Conservation (phyloP, 139 green algal genomes). For the Picochlorum sp. region DNA sequence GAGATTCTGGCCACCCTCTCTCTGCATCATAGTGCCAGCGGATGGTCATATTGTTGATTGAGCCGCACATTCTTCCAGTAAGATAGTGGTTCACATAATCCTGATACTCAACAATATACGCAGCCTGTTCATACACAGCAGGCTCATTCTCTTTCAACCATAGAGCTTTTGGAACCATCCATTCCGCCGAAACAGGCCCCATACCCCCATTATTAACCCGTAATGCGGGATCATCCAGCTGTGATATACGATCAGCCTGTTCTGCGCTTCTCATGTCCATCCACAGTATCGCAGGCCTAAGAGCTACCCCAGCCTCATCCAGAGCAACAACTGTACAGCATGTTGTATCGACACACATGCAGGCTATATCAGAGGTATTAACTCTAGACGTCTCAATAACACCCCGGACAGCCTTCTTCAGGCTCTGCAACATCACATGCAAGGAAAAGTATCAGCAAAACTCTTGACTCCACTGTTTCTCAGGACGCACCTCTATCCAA, state of each 20-base stretch:
- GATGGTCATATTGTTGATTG: slow-evolving; percentile 56
- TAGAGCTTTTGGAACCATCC: slow-evolving; percentile 68
- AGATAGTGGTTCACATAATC: slow-evolving; percentile 68
- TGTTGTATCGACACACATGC: slow-evolving; percentile 67
- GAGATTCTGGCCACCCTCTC: slow-evolving; percentile 18
- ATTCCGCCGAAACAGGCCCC: slow-evolving; percentile 64
- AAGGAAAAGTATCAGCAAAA: neutral
- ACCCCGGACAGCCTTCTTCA: slow-evolving; percentile 42
- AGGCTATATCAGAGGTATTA: slow-evolving; percentile 23
- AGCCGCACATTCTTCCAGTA: slow-evolving; percentile 53
- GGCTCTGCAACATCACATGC: slow-evolving; percentile 11
- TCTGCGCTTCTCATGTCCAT: slow-evolving; percentile 64
- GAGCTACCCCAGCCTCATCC: slow-evolving; percentile 31
- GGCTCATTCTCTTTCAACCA: slow-evolving; percentile 48
- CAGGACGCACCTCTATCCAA: slow-evolving; percentile 45
- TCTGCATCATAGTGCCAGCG: slow-evolving; percentile 65
- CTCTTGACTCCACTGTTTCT: neutral
- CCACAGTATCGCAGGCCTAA: slow-evolving; percentile 67
- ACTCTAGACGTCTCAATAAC: slow-evolving; percentile 30
- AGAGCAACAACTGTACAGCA: slow-evolving; percentile 75
- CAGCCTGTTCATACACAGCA: slow-evolving; percentile 26
- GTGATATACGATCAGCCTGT: slow-evolving; percentile 52
- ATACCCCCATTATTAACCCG: slow-evolving; percentile 58
- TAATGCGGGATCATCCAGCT: slow-evolving; percentile 42
- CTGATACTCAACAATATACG: slow-evolving; percentile 68